Conservation (phyloP, 225 moss, liverwort and hornwort species). For the Bryoerythrophyllum caledonicum region DNA sequence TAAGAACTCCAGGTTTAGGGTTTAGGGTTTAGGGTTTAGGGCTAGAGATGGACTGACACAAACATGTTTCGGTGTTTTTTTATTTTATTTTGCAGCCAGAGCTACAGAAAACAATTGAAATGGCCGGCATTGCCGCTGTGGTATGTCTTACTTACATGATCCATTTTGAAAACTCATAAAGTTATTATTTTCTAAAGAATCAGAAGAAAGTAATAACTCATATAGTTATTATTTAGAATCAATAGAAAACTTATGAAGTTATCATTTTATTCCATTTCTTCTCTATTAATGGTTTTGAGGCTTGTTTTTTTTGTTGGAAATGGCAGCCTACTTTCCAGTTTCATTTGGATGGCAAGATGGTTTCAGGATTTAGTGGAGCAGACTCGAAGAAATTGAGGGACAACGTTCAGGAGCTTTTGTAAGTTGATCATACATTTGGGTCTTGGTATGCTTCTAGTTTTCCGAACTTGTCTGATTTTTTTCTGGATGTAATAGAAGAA, state of each 20-base stretch:
- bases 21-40: too few relatives aligned
- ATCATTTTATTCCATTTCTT: not conserved
- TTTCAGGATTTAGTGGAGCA: conserved; percentile 52
- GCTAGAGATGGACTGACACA: not conserved
- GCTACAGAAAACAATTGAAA: conserved; percentile 50
- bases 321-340: conserved; percentile 60
- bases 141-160: conserved; percentile 29
- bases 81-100: conserved; percentile 30
- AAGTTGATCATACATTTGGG: conserved; percentile 20
- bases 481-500: not conserved
- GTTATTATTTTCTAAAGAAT: too few relatives aligned
- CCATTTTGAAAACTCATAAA: too few relatives aligned
- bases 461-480: not conserved
- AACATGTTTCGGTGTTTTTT: conserved; percentile 7
- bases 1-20: too few relatives aligned
- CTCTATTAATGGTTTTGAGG: conserved; percentile 1
- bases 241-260: too few relatives aligned
- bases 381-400: conserved; percentile 42
- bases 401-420: conserved; percentile 51
- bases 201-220: too few relatives aligned
- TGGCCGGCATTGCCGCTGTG: conserved; percentile 59
- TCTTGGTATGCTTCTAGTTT: conserved; percentile 11
- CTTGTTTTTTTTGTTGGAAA: conserved; percentile 5
- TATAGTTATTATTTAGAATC: too few relatives aligned
- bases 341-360: conserved; percentile 45